A percentile compares a stretch with the other conserved stretches of the same genome.
Evolutionary conservation across 1,139 yeast species (phyloP).

Genomic region (Cylindricascospora bacillispora): DNA sequence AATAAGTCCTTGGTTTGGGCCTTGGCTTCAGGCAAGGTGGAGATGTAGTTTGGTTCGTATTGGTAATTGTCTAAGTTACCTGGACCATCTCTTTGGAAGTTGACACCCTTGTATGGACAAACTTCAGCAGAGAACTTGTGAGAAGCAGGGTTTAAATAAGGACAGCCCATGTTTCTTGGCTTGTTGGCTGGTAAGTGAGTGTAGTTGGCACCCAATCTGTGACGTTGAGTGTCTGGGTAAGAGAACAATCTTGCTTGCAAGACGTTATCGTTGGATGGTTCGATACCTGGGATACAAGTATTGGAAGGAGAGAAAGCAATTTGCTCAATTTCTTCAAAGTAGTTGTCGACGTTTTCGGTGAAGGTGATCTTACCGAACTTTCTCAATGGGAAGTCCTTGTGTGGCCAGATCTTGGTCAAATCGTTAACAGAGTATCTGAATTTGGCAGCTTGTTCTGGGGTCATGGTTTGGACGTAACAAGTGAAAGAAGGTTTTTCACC

Average conservation of each 20-base stretch:
- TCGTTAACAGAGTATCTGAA: slow-evolving; percentile 50
- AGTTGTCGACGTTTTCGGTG: slow-evolving; percentile 41
- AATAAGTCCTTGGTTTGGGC: slow-evolving; percentile 8
- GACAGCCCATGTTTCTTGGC: slow-evolving; percentile 31
- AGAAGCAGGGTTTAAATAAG: slow-evolving; percentile 12
- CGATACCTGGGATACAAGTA: slow-evolving; percentile 65
- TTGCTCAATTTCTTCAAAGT: slow-evolving; percentile 45
- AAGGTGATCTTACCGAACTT: slow-evolving; percentile 41
- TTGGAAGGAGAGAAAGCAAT: slow-evolving; percentile 64
- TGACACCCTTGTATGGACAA: slow-evolving; percentile 26
- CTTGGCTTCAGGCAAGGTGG: slow-evolving; percentile 12
- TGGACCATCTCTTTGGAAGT: slow-evolving; percentile 33
- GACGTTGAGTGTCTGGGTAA: slow-evolving; percentile 70
- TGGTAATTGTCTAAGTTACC: slow-evolving; percentile 21
- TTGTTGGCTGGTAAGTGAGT: slow-evolving; percentile 48
- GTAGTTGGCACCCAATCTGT: slow-evolving; percentile 43
- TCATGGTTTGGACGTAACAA: slow-evolving; percentile 58
- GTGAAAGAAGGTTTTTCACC: slow-evolving; percentile 58
- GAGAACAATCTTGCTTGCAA: slow-evolving; percentile 76
- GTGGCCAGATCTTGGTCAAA: slow-evolving; percentile 53
- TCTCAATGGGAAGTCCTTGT: slow-evolving; percentile 41
- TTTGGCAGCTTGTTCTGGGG: slow-evolving; percentile 54
- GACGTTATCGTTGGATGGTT: slow-evolving; percentile 79
- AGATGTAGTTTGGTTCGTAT: slow-evolving; percentile 29
- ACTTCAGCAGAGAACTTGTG: slow-evolving; percentile 5